These are phyloP conservation scores for Neopestalotiopsis rosae DNA, from an alignment of 2,329 filamentous ascomycete genomes.

Conservation along the genomic window DNA sequence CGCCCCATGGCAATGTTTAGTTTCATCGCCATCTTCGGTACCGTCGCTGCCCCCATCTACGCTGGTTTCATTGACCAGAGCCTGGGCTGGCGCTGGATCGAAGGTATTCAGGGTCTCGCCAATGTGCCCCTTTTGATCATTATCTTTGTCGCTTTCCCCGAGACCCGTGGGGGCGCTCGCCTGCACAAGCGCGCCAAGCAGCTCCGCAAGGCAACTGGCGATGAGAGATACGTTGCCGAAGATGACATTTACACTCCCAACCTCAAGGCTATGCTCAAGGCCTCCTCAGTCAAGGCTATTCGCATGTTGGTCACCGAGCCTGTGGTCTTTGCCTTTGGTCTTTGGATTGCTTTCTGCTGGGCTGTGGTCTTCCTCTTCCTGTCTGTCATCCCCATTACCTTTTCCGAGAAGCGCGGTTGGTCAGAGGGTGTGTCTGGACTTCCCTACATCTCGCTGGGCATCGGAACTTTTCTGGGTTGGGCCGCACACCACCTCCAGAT, in stretches of 20 bases:
- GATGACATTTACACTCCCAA: constrained; percentile 57
- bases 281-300: constrained; percentile 56
- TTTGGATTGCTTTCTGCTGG: constrained; percentile 60
- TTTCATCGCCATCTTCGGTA: constrained; percentile 56
- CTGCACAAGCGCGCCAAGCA: constrained; percentile 54
- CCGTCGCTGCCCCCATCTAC: constrained; percentile 58
- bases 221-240: constrained; percentile 53
- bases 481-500: constrained; percentile 55
- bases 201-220: constrained; percentile 51
- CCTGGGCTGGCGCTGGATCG: constrained; percentile 58
- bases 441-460: constrained; percentile 55
- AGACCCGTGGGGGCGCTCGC: constrained; percentile 30
- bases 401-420: constrained; percentile 57
- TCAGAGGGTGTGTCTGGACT: constrained; percentile 53
- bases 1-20: constrained; percentile 53
- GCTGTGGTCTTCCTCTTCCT: constrained; percentile 60
- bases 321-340: constrained; percentile 36
- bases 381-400: constrained; percentile 55
- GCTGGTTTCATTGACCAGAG: constrained; percentile 58
- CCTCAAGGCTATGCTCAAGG: constrained; percentile 49
- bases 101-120: constrained; percentile 56
- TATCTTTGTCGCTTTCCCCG: constrained; percentile 33
- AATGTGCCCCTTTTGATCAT: constrained; percentile 52
- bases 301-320: constrained; percentile 28
- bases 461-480: constrained; percentile 55